Conservation (phyloP, 2,329 filamentous ascomycete genomes). For the Arthrobotrys iridis region DNA sequence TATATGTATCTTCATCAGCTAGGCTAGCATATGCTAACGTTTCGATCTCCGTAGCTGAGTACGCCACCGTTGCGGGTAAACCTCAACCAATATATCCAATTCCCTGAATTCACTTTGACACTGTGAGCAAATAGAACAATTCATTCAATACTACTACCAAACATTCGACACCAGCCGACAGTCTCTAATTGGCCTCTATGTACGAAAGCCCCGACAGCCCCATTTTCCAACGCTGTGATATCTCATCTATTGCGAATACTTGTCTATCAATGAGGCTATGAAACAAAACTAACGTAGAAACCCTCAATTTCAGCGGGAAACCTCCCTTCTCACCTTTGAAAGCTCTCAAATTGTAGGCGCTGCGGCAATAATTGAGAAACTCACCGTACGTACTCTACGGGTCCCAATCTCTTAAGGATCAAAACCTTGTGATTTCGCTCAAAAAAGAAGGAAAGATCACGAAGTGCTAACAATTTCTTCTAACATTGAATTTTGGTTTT, state of each 20-base stretch:
- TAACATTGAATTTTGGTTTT: constrained; percentile 3
- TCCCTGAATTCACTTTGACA: not conserved
- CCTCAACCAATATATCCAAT: not conserved
- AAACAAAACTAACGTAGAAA: constrained; percentile 24
- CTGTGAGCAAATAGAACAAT: constrained; percentile 72
- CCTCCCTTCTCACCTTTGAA: constrained; percentile 96
- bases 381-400: constrained; percentile 70
- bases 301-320: constrained; percentile 69
- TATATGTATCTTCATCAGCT: not conserved
- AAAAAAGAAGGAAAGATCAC: not conserved
- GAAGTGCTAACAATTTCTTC: constrained; percentile 45
- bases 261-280: not conserved
- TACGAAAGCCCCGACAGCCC: constrained; percentile 64
- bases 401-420: not conserved
- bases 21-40: constrained; percentile 7
- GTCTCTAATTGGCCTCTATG: constrained; percentile 78
- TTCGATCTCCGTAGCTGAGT: constrained; percentile 2
- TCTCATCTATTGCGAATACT: not conserved
- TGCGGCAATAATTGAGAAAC: constrained; percentile 78
- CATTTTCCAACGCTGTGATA: not conserved
- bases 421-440: too few relatives aligned
- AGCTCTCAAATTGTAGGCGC: constrained; percentile 73
- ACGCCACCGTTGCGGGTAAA: constrained; percentile 16
- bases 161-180: constrained; percentile 80
- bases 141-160: constrained; percentile 89